phyloP scores from a whole-genome alignment of 768 basidiomycete genomes.

The Rhizopogon vulgaris region DNA sequence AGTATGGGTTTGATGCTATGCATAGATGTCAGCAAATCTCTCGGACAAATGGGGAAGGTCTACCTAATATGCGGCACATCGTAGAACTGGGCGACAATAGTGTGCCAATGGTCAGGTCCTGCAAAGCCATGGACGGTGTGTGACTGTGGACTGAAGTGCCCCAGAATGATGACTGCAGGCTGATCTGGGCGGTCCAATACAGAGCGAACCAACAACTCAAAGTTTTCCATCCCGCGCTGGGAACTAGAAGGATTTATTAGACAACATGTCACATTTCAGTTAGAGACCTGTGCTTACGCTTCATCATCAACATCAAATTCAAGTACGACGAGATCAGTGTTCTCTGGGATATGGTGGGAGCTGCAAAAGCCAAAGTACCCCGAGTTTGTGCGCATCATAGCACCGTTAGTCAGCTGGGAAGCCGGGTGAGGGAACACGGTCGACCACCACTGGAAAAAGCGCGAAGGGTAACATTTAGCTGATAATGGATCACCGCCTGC shows the following conservation, averaged over 20 bases:
- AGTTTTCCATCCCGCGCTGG: conserved; percentile 67
- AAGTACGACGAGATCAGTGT: conserved; percentile 89
- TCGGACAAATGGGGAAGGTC: conserved; percentile 6
- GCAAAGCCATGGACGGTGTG: conserved; percentile 76
- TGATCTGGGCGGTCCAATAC: conserved; percentile 85
- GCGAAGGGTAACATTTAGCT: conserved; percentile 83
- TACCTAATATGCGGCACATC: conserved; percentile 88
- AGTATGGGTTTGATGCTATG: conserved; percentile 71
- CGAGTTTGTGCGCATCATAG: conserved; percentile 86
- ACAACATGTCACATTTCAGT: neutral
- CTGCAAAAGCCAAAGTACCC: conserved; percentile 95
- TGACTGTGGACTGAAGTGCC: conserved; percentile 87
- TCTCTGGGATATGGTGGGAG: conserved; percentile 88
- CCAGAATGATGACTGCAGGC: conserved; percentile 91
- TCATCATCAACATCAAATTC: conserved; percentile 92
- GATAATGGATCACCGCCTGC: conserved; percentile 88
- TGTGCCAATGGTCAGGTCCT: conserved; percentile 89
- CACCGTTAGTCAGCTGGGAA: conserved; percentile 96
- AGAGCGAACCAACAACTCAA: conserved; percentile 89
- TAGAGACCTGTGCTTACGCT: conserved; percentile 46
- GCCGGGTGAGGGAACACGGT: conserved; percentile 96
- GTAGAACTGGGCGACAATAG: conserved; percentile 91
- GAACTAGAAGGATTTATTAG: conserved; percentile 42
- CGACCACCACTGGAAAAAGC: conserved; percentile 98
- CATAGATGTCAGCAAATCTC: neutral